phyloP scores from a whole-genome alignment of 2,329 filamentous ascomycete genomes.

The Fonsecaea erecta region DNA sequence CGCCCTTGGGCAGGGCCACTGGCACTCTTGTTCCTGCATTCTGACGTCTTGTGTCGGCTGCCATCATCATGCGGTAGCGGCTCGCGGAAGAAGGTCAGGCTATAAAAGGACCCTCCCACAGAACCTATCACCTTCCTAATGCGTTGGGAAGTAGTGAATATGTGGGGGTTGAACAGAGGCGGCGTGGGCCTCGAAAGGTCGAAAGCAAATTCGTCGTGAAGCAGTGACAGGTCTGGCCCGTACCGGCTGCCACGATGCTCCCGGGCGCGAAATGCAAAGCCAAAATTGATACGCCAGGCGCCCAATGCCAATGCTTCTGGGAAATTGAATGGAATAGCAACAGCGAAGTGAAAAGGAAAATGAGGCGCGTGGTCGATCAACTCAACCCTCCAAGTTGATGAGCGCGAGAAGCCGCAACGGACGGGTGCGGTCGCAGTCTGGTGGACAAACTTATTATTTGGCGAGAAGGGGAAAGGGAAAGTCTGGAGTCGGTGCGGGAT shows the following conservation, averaged over 20 bases:
- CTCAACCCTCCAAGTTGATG: conserved; percentile 6
- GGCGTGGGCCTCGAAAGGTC: neutral
- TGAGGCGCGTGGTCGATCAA: conserved; percentile 12
- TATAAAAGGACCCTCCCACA: neutral
- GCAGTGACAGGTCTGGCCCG: conserved; percentile 19
- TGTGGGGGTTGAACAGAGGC: conserved; percentile 3
- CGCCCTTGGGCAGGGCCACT: conserved; percentile 56
- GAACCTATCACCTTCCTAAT: neutral
- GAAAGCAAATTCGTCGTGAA: conserved; percentile 1
- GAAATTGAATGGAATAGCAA: conserved; percentile 16
- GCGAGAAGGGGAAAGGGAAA: conserved; percentile 11
- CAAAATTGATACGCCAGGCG: conserved; percentile 31
- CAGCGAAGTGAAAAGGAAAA: conserved; percentile 11
- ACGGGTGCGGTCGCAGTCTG: conserved; percentile 11
- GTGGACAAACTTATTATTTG: conserved; percentile 18
- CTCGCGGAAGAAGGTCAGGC: neutral
- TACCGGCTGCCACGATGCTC: conserved; percentile 15
- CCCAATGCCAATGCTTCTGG: conserved; percentile 24
- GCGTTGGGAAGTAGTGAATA: neutral
- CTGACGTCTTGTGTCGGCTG: conserved; percentile 62
- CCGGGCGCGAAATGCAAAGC: conserved; percentile 17
- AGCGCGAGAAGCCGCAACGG: conserved; percentile 14
- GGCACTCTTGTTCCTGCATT: conserved; percentile 57
- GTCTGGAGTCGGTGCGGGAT: conserved; percentile 16
- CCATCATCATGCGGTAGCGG: conserved; percentile 31